Conservation (phyloP, 306 rosid species). For the Corylus avellana region DNA sequence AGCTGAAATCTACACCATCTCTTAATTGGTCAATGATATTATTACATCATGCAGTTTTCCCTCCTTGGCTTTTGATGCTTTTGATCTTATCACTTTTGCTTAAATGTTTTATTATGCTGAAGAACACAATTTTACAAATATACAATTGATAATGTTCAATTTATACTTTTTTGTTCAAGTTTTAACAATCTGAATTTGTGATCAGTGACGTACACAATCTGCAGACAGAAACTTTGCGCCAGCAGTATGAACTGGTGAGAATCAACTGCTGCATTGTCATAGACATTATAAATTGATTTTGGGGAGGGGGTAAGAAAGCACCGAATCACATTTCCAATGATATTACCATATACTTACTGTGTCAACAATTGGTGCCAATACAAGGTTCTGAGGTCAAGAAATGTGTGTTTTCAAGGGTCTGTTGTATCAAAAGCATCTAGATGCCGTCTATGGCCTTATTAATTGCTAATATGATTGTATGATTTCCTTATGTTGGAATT, state of each 20-base stretch:
- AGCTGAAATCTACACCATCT: background rate
- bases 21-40: background rate
- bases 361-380: constrained; percentile 5
- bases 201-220: constrained; percentile 81
- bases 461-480: constrained; percentile 2
- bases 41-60: background rate
- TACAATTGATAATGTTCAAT: background rate
- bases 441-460: background rate
- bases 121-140: background rate
- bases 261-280: constrained; percentile 16
- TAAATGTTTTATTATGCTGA: background rate
- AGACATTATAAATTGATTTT: background rate
- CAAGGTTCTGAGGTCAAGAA: background rate
- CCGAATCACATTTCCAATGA: background rate
- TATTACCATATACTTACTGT: background rate
- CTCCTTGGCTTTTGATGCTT: background rate
- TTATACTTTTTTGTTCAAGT: constrained; percentile 7
- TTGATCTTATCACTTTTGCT: background rate
- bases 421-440: constrained; percentile 14
- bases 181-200: constrained; percentile 30
- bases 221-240: constrained; percentile 74
- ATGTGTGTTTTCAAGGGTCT: constrained; percentile 6
- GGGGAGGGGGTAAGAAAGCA: background rate
- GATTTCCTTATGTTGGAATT: constrained; percentile 13
- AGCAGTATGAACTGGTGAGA: constrained; percentile 86